Evolutionary conservation across 1,139 yeast species (phyloP).

Genomic region (Scheffersomyces titani): DNA sequence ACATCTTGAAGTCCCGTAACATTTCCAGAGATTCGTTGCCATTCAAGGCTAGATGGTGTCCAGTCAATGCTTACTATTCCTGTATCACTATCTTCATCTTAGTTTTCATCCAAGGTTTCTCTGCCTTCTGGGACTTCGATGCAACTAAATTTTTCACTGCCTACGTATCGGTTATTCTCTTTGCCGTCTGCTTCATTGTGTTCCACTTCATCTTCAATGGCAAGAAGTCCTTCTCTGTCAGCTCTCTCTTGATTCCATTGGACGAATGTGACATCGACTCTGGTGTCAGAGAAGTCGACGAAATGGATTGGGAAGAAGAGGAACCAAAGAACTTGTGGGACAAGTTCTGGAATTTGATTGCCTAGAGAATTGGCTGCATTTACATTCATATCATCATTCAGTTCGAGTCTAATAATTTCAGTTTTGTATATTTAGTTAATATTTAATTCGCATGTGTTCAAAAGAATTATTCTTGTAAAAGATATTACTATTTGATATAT

Average conservation of each 20-base stretch:
- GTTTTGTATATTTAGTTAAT: not conserved
- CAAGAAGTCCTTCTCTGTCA: slow-evolving; percentile 29
- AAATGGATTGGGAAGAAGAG: slow-evolving; percentile 51
- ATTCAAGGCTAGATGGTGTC: slow-evolving; percentile 67
- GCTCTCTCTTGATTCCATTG: slow-evolving; percentile 39
- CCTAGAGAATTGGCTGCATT: slow-evolving; percentile 1
- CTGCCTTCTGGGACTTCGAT: slow-evolving; percentile 55
- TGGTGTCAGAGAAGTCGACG: slow-evolving; percentile 61
- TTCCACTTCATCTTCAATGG: slow-evolving; percentile 52
- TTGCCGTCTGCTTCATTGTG: slow-evolving; percentile 50
- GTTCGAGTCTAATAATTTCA: not conserved
- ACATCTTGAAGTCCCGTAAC: slow-evolving; percentile 52
- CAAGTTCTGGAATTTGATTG: slow-evolving; percentile 46
- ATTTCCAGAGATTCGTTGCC: slow-evolving; percentile 68
- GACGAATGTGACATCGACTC: slow-evolving; percentile 64
- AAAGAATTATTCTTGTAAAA: not conserved
- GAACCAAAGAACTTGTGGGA: slow-evolving; percentile 55
- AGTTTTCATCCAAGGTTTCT: slow-evolving; percentile 71
- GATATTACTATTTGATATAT: not conserved
- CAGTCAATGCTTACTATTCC: slow-evolving; percentile 63
- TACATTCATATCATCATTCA: not conserved
- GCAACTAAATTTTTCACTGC: slow-evolving; percentile 63
- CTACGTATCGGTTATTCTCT: slow-evolving; percentile 63
- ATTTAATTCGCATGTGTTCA: not conserved
- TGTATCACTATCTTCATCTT: slow-evolving; percentile 51